Conservation (phyloP, 345 rosid genomes). For the Eucalyptus grandis region DNA sequence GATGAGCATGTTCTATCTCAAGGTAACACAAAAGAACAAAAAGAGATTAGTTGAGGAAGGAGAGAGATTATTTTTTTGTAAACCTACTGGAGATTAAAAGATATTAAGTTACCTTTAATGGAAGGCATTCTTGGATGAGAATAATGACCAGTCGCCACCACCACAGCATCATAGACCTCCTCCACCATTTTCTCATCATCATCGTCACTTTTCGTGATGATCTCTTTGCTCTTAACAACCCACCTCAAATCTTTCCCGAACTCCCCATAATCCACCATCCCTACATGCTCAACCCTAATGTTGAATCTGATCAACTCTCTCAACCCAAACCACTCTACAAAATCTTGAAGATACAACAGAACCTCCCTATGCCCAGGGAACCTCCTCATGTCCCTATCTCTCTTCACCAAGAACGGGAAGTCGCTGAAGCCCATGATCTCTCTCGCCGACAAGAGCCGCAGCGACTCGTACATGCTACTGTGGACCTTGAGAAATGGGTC, state of each 20-base stretch:
- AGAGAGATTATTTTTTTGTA: background rate
- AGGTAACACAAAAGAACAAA: background rate
- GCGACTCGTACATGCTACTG: slow-evolving; percentile 78
- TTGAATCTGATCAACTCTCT: slow-evolving; percentile 70
- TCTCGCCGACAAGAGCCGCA: slow-evolving; percentile 64
- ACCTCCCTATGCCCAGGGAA: slow-evolving; percentile 86
- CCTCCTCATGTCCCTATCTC: slow-evolving; percentile 68
- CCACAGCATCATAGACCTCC: slow-evolving; percentile 84
- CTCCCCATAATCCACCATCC: slow-evolving; percentile 42
- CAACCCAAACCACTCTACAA: slow-evolving; percentile 53
- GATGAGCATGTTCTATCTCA: background rate
- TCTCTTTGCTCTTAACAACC: slow-evolving; percentile 54
- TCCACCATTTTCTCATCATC: slow-evolving; percentile 25
- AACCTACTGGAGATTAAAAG: background rate
- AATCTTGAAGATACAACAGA: slow-evolving; percentile 67
- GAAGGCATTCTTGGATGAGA: slow-evolving; percentile 68
- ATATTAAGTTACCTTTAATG: slow-evolving; percentile 43
- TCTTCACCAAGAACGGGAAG: slow-evolving; percentile 71
- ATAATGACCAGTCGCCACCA: slow-evolving; percentile 91
- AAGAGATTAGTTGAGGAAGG: background rate
- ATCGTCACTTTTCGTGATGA: background rate
- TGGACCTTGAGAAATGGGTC: slow-evolving; percentile 38
- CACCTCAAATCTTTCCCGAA: slow-evolving; percentile 39
- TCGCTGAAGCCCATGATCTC: slow-evolving; percentile 90
- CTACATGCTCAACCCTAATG: slow-evolving; percentile 69